Evolutionary conservation across 495 filamentous ascomycete species (phyloP).

Genomic region (Aspergillus ellipticus): DNA sequence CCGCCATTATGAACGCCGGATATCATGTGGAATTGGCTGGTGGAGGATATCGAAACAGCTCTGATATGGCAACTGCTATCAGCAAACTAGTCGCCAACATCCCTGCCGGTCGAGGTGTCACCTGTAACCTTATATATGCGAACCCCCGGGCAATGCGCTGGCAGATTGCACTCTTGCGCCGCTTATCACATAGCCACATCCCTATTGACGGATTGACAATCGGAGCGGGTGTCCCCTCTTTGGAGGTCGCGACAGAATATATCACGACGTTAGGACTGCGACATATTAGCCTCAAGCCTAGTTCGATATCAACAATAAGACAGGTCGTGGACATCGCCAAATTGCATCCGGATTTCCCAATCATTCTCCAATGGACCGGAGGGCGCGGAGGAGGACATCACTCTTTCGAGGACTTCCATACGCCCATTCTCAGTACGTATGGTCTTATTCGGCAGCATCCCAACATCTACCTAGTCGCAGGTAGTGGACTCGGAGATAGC

Average conservation of each 20-base stretch:
- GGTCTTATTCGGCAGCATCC: constrained; percentile 37
- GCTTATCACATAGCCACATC: constrained; percentile 20
- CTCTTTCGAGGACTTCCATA: constrained; percentile 51
- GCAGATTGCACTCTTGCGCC: constrained; percentile 31
- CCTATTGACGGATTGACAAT: constrained; percentile 43
- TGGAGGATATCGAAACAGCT: constrained; percentile 30
- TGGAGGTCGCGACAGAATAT: constrained; percentile 44
- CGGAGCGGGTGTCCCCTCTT: constrained; percentile 49
- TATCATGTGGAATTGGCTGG: constrained; percentile 39
- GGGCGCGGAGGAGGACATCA: constrained; percentile 51
- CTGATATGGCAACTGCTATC: constrained; percentile 28
- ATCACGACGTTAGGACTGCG: constrained; percentile 44
- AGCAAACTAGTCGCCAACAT: constrained; percentile 22
- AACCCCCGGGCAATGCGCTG: constrained; percentile 32
- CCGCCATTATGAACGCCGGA: constrained; percentile 36
- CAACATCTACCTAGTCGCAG: constrained; percentile 48
- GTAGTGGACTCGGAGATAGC: constrained; percentile 46
- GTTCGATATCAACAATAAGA: constrained; percentile 41
- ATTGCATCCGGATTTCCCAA: constrained; percentile 41
- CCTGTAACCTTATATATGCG: constrained; percentile 39
- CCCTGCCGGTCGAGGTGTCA: constrained; percentile 31
- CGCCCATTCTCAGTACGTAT: constrained; percentile 44
- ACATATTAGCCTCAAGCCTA: constrained; percentile 50
- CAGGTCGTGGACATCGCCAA: constrained; percentile 47
- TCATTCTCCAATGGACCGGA: constrained; percentile 51